Evolutionary conservation across 2,329 filamentous ascomycete genomes (phyloP).

Genomic region (Hortaea werneckii): DNA sequence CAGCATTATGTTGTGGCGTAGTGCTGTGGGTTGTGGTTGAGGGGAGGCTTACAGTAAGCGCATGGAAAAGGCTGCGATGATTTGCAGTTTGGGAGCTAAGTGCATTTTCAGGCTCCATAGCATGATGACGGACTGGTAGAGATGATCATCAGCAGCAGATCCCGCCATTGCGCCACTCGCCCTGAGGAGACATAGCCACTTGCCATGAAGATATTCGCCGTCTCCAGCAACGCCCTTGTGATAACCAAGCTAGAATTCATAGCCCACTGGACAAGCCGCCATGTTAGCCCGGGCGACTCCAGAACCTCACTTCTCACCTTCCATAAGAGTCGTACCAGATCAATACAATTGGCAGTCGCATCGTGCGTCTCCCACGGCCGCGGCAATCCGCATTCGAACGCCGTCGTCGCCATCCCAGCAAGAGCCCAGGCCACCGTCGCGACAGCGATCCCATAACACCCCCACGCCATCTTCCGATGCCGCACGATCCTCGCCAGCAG

Average conservation of each 20-base stretch:
- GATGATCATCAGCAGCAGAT: too few species aligned
- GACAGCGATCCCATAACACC: constrained; percentile 10
- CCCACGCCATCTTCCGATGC: constrained; percentile 8
- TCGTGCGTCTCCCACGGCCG: constrained; percentile 12
- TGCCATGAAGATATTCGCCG: constrained; percentile 12
- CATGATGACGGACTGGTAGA: constrained; percentile 8
- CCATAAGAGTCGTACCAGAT: background rate
- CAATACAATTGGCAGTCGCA: constrained; percentile 10
- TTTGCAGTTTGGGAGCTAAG: constrained; percentile 10
- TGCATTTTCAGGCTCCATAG: constrained; percentile 20
- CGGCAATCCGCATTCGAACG: constrained; percentile 17
- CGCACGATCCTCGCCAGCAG: constrained; percentile 18
- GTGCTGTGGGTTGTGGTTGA: background rate
- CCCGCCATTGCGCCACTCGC: too few species aligned
- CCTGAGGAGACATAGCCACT: background rate
- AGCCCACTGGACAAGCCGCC: constrained; percentile 4
- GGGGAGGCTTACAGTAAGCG: constrained; percentile 14
- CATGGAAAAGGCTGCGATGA: constrained; percentile 15
- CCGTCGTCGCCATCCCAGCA: constrained; percentile 7
- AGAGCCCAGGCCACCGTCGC: constrained; percentile 10
- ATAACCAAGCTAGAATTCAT: constrained; percentile 11
- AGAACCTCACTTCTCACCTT: background rate
- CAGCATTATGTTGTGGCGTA: background rate
- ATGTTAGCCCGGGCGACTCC: too few species aligned
- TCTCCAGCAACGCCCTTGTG: constrained; percentile 13